Percentiles rank a stretch among this genome's conserved stretches.
These are phyloP conservation scores for Nannochloropsis oceanica DNA, from an alignment of 108 stramenopile species.

Conservation along the genomic window DNA sequence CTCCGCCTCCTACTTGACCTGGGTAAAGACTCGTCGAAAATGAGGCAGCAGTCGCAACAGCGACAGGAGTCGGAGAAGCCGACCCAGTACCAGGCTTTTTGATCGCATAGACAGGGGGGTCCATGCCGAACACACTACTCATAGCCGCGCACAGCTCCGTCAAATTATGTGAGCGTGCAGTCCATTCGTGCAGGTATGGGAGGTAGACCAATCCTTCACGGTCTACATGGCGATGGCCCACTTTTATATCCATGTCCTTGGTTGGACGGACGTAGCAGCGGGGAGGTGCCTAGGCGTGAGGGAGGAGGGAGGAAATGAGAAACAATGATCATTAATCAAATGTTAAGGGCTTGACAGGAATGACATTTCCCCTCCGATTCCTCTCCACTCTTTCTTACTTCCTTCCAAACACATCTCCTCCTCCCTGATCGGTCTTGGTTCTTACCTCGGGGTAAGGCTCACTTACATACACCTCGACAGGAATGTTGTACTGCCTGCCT, in stretches of 20 bases:
- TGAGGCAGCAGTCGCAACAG: not conserved
- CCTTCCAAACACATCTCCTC: no score
- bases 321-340: no score
- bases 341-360: no score
- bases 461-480: slow-evolving; percentile 78
- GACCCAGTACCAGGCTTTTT: not conserved
- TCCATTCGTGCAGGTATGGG: slow-evolving; percentile 86
- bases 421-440: not conserved
- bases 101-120: slow-evolving; percentile 75
- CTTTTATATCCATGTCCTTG: slow-evolving; percentile 57
- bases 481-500: slow-evolving; percentile 66
- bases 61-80: not conserved
- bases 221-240: slow-evolving; percentile 68
- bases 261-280: slow-evolving; percentile 65
- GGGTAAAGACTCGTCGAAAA: not conserved
- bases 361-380: no score
- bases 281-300: slow-evolving; percentile 41
- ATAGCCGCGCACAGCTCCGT: slow-evolving; percentile 57
- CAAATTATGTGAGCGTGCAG: slow-evolving; percentile 47
- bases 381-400: no score
- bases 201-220: slow-evolving; percentile 58
- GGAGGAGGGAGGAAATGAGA: not conserved
- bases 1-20: not conserved
- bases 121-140: slow-evolving; percentile 68
- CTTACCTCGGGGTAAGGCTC: slow-evolving; percentile 51